Evolutionary conservation across 106 monocot genomes (phyloP), one percentile per base, ranked within the genome.

Genomic region (Apostasia shenzhenica): DNA sequence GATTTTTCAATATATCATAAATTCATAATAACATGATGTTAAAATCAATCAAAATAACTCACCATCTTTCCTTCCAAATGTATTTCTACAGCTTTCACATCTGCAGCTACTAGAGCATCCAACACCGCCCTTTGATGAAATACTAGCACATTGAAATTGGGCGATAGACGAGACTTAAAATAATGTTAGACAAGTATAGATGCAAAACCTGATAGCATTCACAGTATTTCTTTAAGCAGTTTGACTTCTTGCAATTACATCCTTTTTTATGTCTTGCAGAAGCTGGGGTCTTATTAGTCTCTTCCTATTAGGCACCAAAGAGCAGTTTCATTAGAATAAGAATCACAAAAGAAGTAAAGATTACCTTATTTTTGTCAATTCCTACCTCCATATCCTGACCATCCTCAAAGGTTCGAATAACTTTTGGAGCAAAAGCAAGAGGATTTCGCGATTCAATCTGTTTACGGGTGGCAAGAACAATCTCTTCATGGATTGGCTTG

Each of bases 341-440:
- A 13, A 57, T 41, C 43, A n/a, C 14, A 67, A 12, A 62, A 54
- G 11, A 41, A 43, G 68, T 56, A 60, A 12, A 10, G 61, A 61
- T 54, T 2, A 62, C 13, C 51, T 57, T 41, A 1, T 37, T 14
- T 75, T 45, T 42, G 59, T 59, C 47, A 2, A 50, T n/a, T 48
- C 67, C 39, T 72, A 91, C 95, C 84, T 78, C 79, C 3, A 74
- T 70, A 53, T 90, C 92, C 5, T 58, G 57, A 57, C 49, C 69
- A 76, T 80, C 38, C 40, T 87, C 78, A 59, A 81, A 71, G 49
- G 72, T 59, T 26, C 70, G 79, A 68, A 99, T 90, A 41, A 99
- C 92, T 99, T 99, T 99, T 7, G 97, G 97, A 75, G 97, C 92
- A 90, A 99, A 99, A 65, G 97, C 97, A 79, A 99, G 86, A 57